Evolutionary conservation across 768 basidiomycete species (phyloP).

Genomic region (Hortiboletus flavorubellus): DNA sequence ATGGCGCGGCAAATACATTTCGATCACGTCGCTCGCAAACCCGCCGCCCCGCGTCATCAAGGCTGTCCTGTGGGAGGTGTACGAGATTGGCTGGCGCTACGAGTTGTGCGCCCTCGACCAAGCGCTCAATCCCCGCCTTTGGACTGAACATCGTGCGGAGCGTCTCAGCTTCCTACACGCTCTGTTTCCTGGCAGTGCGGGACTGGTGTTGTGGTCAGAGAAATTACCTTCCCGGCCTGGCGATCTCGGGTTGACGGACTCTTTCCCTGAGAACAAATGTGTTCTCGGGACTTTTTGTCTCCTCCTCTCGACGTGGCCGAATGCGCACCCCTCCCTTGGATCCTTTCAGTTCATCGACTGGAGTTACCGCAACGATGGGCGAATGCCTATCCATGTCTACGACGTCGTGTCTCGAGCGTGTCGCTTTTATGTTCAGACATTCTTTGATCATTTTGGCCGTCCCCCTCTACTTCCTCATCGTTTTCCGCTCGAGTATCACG

Average conservation of each 20-base stretch:
- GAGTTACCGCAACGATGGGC: background rate
- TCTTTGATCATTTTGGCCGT: background rate
- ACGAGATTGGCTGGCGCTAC: slow-evolving; percentile 18
- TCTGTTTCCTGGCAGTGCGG: background rate
- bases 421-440: background rate
- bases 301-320: background rate
- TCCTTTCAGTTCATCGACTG: background rate
- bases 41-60: background rate
- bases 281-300: background rate
- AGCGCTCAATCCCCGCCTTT: background rate
- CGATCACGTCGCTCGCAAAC: background rate
- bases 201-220: background rate
- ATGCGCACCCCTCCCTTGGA: background rate
- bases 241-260: background rate
- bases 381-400: background rate
- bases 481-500: background rate
- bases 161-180: background rate
- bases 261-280: background rate
- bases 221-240: background rate
- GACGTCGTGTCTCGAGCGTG: background rate
- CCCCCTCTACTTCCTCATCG: background rate
- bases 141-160: slow-evolving; percentile 1
- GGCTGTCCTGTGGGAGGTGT: slow-evolving; percentile 17
- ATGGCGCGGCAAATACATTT: background rate
- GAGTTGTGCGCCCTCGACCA: slow-evolving; percentile 20